phyloP scores from a whole-genome alignment of 1,139 yeast species.

The Geotrichum aggregatum region DNA sequence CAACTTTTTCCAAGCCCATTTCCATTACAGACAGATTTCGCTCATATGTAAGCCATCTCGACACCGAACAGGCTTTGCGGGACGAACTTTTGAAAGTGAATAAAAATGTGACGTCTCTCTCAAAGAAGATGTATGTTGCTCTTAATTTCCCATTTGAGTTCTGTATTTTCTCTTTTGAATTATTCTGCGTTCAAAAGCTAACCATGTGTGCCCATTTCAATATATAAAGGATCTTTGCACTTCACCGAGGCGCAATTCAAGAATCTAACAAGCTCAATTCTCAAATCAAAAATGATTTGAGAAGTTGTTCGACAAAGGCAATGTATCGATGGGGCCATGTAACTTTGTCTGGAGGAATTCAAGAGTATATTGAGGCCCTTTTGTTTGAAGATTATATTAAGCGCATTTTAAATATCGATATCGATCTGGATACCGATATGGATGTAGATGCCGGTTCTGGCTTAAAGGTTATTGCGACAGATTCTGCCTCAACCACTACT shows the following conservation, averaged over 20 bases:
- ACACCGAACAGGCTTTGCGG: constrained; percentile 39
- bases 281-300: constrained; percentile 2
- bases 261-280: constrained; percentile 1
- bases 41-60: constrained; percentile 20
- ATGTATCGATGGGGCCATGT: constrained; percentile 16
- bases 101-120: constrained; percentile 42
- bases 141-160: constrained; percentile 9
- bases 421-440: too few relatives aligned
- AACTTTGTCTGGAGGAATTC: constrained; percentile 30
- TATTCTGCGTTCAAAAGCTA: neutral
- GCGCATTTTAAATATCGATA: too few relatives aligned
- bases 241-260: constrained; percentile 33
- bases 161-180: too few relatives aligned
- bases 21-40: neutral
- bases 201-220: neutral
- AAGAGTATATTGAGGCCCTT: constrained; percentile 44
- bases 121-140: constrained; percentile 38
- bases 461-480: too few relatives aligned
- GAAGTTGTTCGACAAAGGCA: neutral
- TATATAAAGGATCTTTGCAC: constrained; percentile 36
- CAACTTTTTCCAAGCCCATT: neutral
- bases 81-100: constrained; percentile 41
- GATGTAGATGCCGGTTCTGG: too few relatives aligned
- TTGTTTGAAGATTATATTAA: constrained; percentile 39
- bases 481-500: too few relatives aligned